A percentile compares a stretch with the other conserved stretches of the same genome.
phyloP scores from a whole-genome alignment of 768 basidiomycete species.

The Dictyophora rubrovolvata region DNA sequence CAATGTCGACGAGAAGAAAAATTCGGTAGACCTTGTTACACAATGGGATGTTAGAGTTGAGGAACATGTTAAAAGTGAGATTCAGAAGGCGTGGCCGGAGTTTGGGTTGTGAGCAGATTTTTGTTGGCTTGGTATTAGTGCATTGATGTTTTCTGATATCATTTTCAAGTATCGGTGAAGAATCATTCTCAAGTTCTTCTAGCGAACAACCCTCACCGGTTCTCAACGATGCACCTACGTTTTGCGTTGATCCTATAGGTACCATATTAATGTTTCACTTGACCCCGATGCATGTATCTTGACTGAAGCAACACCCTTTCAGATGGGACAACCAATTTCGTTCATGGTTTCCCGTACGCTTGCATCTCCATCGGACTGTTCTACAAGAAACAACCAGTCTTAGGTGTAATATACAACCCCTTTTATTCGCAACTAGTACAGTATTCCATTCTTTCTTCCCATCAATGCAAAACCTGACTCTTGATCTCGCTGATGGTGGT shows the following conservation, averaged over 20 bases:
- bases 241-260: conserved; percentile 95
- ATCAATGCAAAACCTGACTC: not conserved
- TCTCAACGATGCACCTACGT: conserved; percentile 83
- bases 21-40: conserved; percentile 89
- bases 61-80: conserved; percentile 64
- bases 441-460: not conserved
- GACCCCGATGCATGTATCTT: not conserved
- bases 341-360: conserved; percentile 77
- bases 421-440: conserved; percentile 75
- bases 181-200: conserved; percentile 71
- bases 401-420: conserved; percentile 91
- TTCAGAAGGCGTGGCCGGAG: conserved; percentile 53
- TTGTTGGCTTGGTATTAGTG: not conserved
- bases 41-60: conserved; percentile 91
- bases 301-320: not conserved
- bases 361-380: conserved; percentile 90
- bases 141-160: not conserved
- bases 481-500: not conserved
- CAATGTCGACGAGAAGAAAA: conserved; percentile 74
- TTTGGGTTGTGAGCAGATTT: conserved; percentile 61
- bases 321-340: conserved; percentile 88
- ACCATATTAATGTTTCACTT: conserved; percentile 12
- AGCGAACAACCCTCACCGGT: conserved; percentile 33
- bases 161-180: conserved; percentile 75
- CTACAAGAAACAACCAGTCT: conserved; percentile 66